These are phyloP conservation scores for Ascochyta pisi DNA, from an alignment of 2,329 filamentous ascomycete species.

Conservation along the genomic window DNA sequence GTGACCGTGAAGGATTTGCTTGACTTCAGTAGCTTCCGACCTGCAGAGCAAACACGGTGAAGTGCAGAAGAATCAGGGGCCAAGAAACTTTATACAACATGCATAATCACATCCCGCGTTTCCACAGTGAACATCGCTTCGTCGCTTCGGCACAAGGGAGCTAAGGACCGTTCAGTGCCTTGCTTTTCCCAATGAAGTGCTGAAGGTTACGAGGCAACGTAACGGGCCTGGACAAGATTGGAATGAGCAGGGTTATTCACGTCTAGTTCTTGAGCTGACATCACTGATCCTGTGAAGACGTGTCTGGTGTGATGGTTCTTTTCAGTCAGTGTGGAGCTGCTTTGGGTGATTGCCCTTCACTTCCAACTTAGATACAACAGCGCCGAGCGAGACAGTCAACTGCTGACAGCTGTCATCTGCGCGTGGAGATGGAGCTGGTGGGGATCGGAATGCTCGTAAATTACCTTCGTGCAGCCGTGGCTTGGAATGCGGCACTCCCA, in stretches of 20 bases:
- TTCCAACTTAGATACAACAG: background rate
- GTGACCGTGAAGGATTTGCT: background rate
- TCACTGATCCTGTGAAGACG: background rate
- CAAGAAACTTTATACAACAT: slow-evolving; percentile 11
- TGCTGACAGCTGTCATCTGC: slow-evolving; percentile 30
- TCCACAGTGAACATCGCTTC: slow-evolving; percentile 14
- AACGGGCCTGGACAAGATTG: slow-evolving; percentile 7
- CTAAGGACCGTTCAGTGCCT: slow-evolving; percentile 12
- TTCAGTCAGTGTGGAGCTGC: background rate
- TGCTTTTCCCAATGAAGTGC: slow-evolving; percentile 14
- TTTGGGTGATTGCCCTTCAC: background rate
- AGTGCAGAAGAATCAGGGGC: slow-evolving; percentile 10
- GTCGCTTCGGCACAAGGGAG: slow-evolving; percentile 16
- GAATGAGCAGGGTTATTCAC: slow-evolving; percentile 12
- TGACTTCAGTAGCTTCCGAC: slow-evolving; percentile 10
- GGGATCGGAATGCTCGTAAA: slow-evolving; percentile 14
- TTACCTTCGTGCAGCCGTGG: slow-evolving; percentile 7
- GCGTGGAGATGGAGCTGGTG: slow-evolving; percentile 10
- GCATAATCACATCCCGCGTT: slow-evolving; percentile 14
- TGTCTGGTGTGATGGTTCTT: background rate
- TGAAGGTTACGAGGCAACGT: slow-evolving; percentile 13
- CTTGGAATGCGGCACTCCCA: slow-evolving; percentile 18
- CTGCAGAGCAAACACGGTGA: slow-evolving; percentile 18
- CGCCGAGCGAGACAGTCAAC: slow-evolving; percentile 7
- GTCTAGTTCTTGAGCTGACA: background rate